Base-by-base conservation (phyloP, 139 green algal genomes). In the Volvox reticuliferus region DNA sequence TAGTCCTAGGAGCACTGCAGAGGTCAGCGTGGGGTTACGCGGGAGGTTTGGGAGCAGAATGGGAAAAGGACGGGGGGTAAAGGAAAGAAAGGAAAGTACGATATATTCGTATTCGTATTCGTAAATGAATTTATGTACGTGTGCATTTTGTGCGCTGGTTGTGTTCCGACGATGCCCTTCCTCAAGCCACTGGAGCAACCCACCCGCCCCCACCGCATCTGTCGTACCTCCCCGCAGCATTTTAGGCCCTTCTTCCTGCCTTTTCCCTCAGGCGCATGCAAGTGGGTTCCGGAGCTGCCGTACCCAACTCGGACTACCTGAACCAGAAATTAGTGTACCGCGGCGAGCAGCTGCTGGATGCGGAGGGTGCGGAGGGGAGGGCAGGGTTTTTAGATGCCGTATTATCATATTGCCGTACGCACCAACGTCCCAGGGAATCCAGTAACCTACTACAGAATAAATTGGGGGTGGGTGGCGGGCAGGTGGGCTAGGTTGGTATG, bases 331-430 rank as follows among this genome's bases (percentile, higher is more conserved):
- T 96, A 67, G 67, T 91, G 18, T 97, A 95, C 88, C 86, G 95
- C 75, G 92, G 91, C 1, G 88, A 92, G 24, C 95, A 95, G 75
- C 92, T 97, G 71, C 91, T 99, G 63, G 98, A 99, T 92, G 96
- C 95, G 18, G 93, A 98, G 19, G 94, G 94, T 96, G 80, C 50
- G 94, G 35, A 28, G 21, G 24, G 65, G 65, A 28, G 65, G 65
- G 21, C 24, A 28, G 35, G 30, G 35, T 24, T 55, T 73, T 73
- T 24, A 12, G 6, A 24, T 73, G 12, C 12, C 65, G 65, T 12
- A 28, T 12, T 55, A 9, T 55, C 44, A 9, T 55, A 55, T 14
- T 55, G 44, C 44, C 44, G 44, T 55, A n/a, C 44, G 44, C 9
- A 9, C 9, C 44, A 55, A 55, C 5, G 44, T 9, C 44, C 44